Conservation (phyloP, 805 yeast species). For the Pichia manshurica region DNA sequence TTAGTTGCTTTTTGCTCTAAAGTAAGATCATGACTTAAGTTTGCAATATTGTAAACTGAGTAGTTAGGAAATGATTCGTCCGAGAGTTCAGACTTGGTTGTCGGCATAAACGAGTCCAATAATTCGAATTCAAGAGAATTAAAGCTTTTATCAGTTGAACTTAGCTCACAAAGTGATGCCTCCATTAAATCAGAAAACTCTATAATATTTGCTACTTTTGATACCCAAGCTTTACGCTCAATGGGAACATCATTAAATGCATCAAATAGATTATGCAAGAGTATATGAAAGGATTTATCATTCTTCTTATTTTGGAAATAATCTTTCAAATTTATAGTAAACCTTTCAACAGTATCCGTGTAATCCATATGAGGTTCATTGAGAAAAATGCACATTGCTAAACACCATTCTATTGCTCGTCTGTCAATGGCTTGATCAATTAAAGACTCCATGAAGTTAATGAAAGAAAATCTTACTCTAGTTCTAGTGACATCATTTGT, state of each 20-base stretch:
- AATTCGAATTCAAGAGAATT: conserved; percentile 7
- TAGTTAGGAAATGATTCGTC: conserved; percentile 5
- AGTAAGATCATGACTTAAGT: neutral
- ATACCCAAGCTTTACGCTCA: neutral
- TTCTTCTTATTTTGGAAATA: neutral
- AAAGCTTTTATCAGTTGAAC: neutral
- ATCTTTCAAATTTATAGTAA: neutral
- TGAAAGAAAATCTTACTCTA: neutral
- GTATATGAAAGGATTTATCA: neutral
- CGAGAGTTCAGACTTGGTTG: neutral
- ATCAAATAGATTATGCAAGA: neutral
- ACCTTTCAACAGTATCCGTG: neutral
- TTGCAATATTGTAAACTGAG: conserved; percentile 8
- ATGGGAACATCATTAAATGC: neutral
- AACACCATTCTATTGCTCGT: neutral
- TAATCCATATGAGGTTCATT: neutral
- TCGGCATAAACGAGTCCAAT: conserved; percentile 15
- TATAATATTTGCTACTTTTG: neutral
- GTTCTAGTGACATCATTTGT: neutral
- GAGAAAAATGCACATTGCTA: neutral
- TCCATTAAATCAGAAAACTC: conserved; percentile 1
- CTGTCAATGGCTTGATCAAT: neutral
- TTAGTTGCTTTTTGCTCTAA: conserved; percentile 17
- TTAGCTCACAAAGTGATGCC: conserved; percentile 1
- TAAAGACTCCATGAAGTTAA: neutral